Evolutionary conservation across 768 basidiomycete species (phyloP), one percentile per base, ranked within the genome.

Genomic region (Cystobasidiopsis lactophilus): DNA sequence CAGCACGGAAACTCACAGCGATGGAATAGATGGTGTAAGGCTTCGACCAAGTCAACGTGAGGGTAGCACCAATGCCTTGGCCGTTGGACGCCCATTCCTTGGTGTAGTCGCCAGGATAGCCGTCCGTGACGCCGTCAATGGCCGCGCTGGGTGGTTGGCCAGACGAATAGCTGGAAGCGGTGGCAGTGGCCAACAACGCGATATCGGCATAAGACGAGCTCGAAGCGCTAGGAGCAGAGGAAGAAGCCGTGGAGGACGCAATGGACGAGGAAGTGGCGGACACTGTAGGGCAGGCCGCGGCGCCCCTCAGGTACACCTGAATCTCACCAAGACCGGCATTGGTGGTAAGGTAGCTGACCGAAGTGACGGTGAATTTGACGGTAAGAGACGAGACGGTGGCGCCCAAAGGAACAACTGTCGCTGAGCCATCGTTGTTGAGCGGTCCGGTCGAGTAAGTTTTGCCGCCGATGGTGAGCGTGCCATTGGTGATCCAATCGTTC

Each of bases 361-460:
- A 40, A 1, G 56, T 57, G 10, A 57, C 54, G 7, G 37, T 33
- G 52, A 59, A 44, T 16, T 48, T 38, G 31, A 59, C 30, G 9
- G 41, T 49, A 14, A 47, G 33, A 0, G 59, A 52, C 9, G 51
- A 30, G 33, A 50, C 51, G 2, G 54, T n/a, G 11, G 45, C 44
- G 18, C 37, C 26, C 18, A 59, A 50, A 16, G 39, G 21, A 29
- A 59, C 24, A 19, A 50, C 41, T 0, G 59, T 55, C 7, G 59
- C 59, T 5, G 56, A 55, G 18, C 59, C 59, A 21, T 57, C 56
- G 52, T 59, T 59, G 29, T 47, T 48, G 29, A 59, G 59, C n/a
- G 53, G 47, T 13, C 52, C 53, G 35, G 56, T 27, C 1, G 46
- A 10, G 16, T 53, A 40, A 2, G 54, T 35, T 27, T 55, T 50